Evolutionary conservation across 2,329 filamentous ascomycete species (phyloP).

Genomic region (Thelonectria discophora): DNA sequence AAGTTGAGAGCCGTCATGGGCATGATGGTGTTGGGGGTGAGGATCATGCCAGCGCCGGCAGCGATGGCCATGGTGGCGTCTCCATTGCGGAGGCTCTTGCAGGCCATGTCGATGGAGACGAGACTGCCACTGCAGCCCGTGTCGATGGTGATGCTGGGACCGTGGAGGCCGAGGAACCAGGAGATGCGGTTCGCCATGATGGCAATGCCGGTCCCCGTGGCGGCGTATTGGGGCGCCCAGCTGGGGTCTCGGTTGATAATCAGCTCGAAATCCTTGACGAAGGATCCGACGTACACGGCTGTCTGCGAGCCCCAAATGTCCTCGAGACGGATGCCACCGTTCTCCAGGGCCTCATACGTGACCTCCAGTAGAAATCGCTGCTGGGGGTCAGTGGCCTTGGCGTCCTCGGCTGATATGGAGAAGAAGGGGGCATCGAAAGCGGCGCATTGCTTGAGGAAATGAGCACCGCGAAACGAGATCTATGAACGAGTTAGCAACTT

Average conservation of each 20-base stretch:
- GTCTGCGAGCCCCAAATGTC: conserved; percentile 55
- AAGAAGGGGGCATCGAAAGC: conserved; percentile 61
- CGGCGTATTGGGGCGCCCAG: conserved; percentile 60
- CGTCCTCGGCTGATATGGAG: conserved; percentile 58
- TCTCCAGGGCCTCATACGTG: conserved; percentile 61
- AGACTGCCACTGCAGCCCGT: conserved; percentile 67
- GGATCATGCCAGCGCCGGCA: conserved; percentile 61
- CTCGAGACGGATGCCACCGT: conserved; percentile 54
- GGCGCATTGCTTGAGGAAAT: conserved; percentile 59
- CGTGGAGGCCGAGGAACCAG: conserved; percentile 63
- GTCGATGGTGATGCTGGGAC: conserved; percentile 66
- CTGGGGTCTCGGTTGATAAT: conserved; percentile 61
- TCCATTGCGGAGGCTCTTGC: conserved; percentile 56
- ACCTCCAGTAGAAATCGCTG: conserved; percentile 61
- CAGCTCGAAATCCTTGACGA: conserved; percentile 63
- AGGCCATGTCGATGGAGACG: conserved; percentile 62
- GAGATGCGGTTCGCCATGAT: conserved; percentile 66
- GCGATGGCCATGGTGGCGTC: conserved; percentile 58
- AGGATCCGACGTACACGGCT: conserved; percentile 60
- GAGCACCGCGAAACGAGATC: conserved; percentile 59
- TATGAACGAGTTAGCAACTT: conserved; percentile 34
- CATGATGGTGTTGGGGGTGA: conserved; percentile 64
- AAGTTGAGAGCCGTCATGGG: conserved; percentile 65
- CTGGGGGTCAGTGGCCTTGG: conserved; percentile 62
- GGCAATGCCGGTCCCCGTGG: conserved; percentile 62